Percentiles rank a stretch among this genome's conserved stretches.
phyloP scores from a whole-genome alignment of 768 basidiomycete species.

The Lactarius trivialis region DNA sequence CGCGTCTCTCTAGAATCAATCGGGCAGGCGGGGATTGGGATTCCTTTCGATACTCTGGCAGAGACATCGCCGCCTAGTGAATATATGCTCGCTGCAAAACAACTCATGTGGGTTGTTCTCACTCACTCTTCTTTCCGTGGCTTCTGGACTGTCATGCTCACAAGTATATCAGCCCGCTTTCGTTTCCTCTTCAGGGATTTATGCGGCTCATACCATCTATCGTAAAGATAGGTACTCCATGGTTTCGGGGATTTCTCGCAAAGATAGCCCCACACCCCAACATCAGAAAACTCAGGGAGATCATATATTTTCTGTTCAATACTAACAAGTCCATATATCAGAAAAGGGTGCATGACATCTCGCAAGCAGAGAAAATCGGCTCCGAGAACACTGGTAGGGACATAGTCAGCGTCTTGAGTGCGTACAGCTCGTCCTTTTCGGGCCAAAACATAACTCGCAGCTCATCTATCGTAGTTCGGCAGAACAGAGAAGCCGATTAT shows the following conservation, averaged over 20 bases:
- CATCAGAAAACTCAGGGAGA: constrained; percentile 24
- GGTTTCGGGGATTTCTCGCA: constrained; percentile 23
- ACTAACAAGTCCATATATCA: constrained; percentile 15
- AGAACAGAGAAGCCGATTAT: constrained; percentile 21
- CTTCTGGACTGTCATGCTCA: not conserved
- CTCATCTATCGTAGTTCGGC: constrained; percentile 21
- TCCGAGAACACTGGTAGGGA: constrained; percentile 7
- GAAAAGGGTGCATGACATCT: not conserved
- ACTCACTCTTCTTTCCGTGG: not conserved
- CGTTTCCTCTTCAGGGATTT: constrained; percentile 18
- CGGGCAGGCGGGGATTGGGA: constrained; percentile 26
- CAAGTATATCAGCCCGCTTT: constrained; percentile 9
- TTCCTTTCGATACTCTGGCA: constrained; percentile 26
- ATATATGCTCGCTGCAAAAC: constrained; percentile 17
- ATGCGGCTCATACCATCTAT: constrained; percentile 17
- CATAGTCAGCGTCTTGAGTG: constrained; percentile 19
- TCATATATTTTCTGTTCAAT: constrained; percentile 25
- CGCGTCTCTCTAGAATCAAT: constrained; percentile 40
- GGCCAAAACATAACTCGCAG: not conserved
- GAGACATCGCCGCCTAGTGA: constrained; percentile 8
- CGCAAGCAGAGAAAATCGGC: not conserved
- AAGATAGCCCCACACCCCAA: constrained; percentile 17
- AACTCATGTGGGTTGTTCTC: constrained; percentile 20
- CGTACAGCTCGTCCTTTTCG: not conserved
- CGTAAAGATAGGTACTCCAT: constrained; percentile 21